Evolutionary conservation across 306 rosid species (phyloP), one percentile per base, ranked within the genome.

Genomic region (Urtica urens): DNA sequence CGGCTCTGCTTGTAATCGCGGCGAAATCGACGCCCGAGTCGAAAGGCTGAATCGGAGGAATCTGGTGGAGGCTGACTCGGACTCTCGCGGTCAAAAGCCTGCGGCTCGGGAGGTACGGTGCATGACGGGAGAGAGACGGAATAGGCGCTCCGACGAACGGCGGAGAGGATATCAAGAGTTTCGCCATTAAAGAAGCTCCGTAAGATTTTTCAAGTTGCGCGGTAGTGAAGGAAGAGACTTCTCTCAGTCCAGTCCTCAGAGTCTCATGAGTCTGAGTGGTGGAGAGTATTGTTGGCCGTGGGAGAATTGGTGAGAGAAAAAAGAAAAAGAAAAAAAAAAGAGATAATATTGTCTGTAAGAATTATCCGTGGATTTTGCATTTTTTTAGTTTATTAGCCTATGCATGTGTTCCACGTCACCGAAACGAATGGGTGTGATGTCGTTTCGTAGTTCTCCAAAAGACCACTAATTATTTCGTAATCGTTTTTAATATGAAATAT

Each of bases 131-230:
- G 57, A 78, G 64, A 2, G 80, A 74, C 27, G 82, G 82, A 10
- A 90, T 70, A 11, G 92, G 66, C 0, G 79, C 58, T 35, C 94
- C 94, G 31, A 69, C 21, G 73, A 85, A 85, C 6, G 84, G 68
- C 10, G 84, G 67, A 11, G 90, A 74, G 12, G 92, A 84, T 58
- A 90, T 69, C 3, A 84, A 73, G 30, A 70, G 72, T 56, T 72
- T 81, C 66, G 99, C 95, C 99, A 90, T 90, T 74, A 81, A 53
- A 53, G 76, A n/a, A 73, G 77, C 62, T 15, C 21, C 15, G 12
- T 14, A 47, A 6, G 33, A 6, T 3, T 38, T 28, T 2, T 17
- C 1, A 22, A 20, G n/a, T n/a, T n/a, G n/a, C n/a, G 15, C 13
- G 12, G 21, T 0, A 6, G 23, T 29, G 29, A 11, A 23, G 3